Conservation (phyloP, 768 basidiomycete species). For the Multifurca ochricompacta region DNA sequence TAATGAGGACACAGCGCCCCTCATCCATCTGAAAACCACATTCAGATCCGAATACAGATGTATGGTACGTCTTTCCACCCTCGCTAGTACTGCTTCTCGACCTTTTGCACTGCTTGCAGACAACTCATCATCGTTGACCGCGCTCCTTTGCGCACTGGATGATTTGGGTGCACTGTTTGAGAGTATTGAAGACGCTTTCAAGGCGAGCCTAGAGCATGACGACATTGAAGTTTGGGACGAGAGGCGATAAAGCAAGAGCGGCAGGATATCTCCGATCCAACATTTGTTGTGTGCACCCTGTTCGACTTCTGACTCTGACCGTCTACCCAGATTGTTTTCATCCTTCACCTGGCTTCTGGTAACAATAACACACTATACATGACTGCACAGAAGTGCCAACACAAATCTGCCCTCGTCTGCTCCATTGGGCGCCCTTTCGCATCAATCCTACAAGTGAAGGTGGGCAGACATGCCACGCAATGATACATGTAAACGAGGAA, state of each 20-base stretch:
- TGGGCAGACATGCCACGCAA: no score
- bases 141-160: slow-evolving; percentile 66
- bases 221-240: slow-evolving; percentile 65
- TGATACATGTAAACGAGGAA: no score
- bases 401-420: no score
- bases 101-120: slow-evolving; percentile 39
- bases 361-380: neutral
- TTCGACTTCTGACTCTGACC: neutral
- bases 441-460: neutral
- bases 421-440: no score
- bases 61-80: slow-evolving; percentile 63
- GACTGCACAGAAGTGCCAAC: no score
- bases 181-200: slow-evolving; percentile 63
- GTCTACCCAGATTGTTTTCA: neutral
- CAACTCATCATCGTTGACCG: slow-evolving; percentile 74
- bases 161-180: slow-evolving; percentile 73
- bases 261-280: neutral
- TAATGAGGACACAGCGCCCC: slow-evolving; percentile 49
- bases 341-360: neutral
- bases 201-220: slow-evolving; percentile 44
- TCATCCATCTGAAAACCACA: slow-evolving; percentile 94
- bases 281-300: neutral
- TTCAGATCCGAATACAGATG: slow-evolving; percentile 99
- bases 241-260: slow-evolving; percentile 36
- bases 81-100: neutral